Base-by-base conservation (phyloP, 805 yeast genomes). In the Nakazawaea peltata region DNA sequence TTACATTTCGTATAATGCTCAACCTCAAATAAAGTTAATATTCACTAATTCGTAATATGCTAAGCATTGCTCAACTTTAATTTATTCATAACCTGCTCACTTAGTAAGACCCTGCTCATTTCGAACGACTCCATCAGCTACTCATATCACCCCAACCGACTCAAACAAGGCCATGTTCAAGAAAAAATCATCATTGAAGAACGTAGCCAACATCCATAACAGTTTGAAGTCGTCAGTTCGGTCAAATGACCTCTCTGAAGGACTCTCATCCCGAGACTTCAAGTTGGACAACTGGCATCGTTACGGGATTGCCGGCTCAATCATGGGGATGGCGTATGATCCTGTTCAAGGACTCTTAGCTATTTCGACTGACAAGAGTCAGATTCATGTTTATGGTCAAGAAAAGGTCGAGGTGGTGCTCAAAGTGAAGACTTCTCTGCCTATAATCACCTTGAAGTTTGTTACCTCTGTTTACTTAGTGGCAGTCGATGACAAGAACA, bases 331-430 rank as follows among this genome's bases (percentile, higher is more conserved):
- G 26, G 94, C 92, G 0, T 83, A 69, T 56, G 97, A 92, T 53
- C 94, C 94, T 3, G 77, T 84, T 1, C 98, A 92, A 55, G 75
- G 92, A 36, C 65, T 92, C 19, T 56, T 87, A 47, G 97, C 96
- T 0, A 61, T 86, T 0, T 80, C 87, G 3, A 86, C 95, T 0
- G 76, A 69, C 25, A 51, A 59, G 6, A 84, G 87, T 27, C 74
- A 74, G 30, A 65, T 92, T 12, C 78, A 83, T 44, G 80, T 92
- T 4, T 80, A 77, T 50, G 98, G 97, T 2, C 90, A 82, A 49
- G 76, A 79, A 28, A 76, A 81, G 36, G 95, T 87, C 8, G 81
- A 81, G 42, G 81, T 74, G 11, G 72, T 71, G 8, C 66, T 87
- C 44, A 69, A 70, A 30, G 49, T 79, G 34, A 65, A 69, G 10